These are phyloP conservation scores for Sugiyamaella pinicola DNA, from an alignment of 1,139 yeast genomes.

Conservation along the genomic window DNA sequence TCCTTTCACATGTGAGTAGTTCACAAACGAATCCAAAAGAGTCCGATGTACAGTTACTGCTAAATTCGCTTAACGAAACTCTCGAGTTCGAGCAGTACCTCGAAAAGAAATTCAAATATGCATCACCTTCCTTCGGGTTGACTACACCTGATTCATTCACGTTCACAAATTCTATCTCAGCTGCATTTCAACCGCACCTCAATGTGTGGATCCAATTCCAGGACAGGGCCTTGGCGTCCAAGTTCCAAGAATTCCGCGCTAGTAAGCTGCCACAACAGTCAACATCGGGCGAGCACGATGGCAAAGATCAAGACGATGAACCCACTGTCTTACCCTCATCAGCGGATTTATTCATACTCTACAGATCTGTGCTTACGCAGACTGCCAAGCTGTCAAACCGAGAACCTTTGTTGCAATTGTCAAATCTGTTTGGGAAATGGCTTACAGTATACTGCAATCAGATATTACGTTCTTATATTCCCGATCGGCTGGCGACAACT, in stretches of 20 bases:
- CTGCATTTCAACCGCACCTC: conserved; percentile 82
- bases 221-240: conserved; percentile 61
- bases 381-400: conserved; percentile 75
- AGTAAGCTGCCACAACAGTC: conserved; percentile 1
- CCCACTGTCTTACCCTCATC: conserved; percentile 74
- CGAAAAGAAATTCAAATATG: conserved; percentile 54
- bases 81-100: conserved; percentile 78
- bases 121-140: background rate
- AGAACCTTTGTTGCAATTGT: conserved; percentile 62
- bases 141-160: conserved; percentile 2
- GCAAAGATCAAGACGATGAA: conserved; percentile 45
- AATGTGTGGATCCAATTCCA: conserved; percentile 88
- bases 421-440: conserved; percentile 67
- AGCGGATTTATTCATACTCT: conserved; percentile 79
- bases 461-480: conserved; percentile 62
- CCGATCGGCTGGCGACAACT: conserved; percentile 47
- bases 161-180: conserved; percentile 58
- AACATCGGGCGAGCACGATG: conserved; percentile 13
- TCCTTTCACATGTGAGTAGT: conserved; percentile 41
- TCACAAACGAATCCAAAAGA: conserved; percentile 37
- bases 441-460: conserved; percentile 64
- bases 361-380: conserved; percentile 72
- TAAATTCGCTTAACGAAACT: conserved; percentile 62
- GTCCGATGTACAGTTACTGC: conserved; percentile 58
- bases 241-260: conserved; percentile 48